phyloP scores from a whole-genome alignment of 345 rosid genomes.

The Trapa bicornis region DNA sequence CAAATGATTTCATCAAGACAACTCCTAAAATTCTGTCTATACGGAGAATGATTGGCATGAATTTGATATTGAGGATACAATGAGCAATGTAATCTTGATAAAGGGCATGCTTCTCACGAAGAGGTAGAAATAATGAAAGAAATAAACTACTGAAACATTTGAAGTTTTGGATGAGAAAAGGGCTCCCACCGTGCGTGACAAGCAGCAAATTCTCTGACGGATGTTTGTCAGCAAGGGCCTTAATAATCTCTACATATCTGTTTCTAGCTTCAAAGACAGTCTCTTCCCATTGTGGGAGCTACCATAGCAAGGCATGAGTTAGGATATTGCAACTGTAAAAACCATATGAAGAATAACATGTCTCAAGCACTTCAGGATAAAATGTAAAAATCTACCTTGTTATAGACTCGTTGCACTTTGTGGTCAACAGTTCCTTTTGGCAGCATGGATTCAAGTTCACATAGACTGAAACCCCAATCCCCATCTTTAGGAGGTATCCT shows the following conservation, averaged over 20 bases:
- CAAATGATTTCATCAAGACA: background rate
- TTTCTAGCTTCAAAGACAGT: constrained; percentile 31
- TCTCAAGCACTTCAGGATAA: background rate
- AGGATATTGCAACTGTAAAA: background rate
- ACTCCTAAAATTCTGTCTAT: background rate
- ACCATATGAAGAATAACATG: background rate
- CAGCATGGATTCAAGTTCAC: constrained; percentile 55
- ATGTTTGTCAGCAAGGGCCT: constrained; percentile 63
- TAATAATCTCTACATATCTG: constrained; percentile 47
- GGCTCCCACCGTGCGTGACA: constrained; percentile 60
- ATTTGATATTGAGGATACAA: no score
- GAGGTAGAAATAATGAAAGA: background rate
- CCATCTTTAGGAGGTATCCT: constrained; percentile 60
- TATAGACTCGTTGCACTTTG: constrained; percentile 34
- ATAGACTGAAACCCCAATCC: constrained; percentile 38
- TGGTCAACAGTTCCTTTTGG: constrained; percentile 62
- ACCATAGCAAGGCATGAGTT: constrained; percentile 1
- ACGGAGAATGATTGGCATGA: background rate
- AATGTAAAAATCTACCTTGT: constrained; percentile 32
- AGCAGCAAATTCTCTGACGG: constrained; percentile 80
- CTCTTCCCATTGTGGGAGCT: constrained; percentile 88
- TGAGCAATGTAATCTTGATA: background rate
- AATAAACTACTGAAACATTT: background rate
- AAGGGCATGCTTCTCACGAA: background rate
- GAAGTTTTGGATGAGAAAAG: background rate